Evolutionary conservation across 768 basidiomycete species (phyloP).

Genomic region (Tubosaeta sp.): DNA sequence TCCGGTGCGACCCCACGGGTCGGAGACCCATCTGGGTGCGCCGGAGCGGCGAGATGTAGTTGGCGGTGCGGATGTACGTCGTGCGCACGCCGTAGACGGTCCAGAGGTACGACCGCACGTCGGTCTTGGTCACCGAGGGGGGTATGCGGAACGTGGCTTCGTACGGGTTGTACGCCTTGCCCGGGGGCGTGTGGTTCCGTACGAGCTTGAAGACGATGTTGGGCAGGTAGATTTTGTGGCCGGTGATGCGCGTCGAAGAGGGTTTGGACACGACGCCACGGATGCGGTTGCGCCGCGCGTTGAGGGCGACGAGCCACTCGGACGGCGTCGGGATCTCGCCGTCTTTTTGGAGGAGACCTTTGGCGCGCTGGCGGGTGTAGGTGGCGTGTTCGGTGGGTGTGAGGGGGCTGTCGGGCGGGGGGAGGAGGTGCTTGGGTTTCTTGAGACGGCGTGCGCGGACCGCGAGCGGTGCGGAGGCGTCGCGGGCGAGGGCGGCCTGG

Average conservation of each 20-base stretch:
- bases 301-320: constrained; percentile 57
- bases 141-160: constrained; percentile 93
- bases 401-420: constrained; percentile 45
- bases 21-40: constrained; percentile 28
- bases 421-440: constrained; percentile 40
- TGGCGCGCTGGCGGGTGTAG: constrained; percentile 54
- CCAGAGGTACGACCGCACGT: constrained; percentile 79
- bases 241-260: constrained; percentile 53
- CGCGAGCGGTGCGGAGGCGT: constrained; percentile 67
- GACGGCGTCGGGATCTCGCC: constrained; percentile 41
- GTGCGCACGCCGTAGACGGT: constrained; percentile 85
- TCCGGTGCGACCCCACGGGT: constrained; percentile 38
- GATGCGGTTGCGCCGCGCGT: constrained; percentile 56
- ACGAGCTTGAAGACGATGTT: constrained; percentile 81
- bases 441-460: constrained; percentile 62
- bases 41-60: constrained; percentile 61
- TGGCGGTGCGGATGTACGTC: constrained; percentile 95
- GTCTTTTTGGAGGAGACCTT: constrained; percentile 41
- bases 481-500: constrained; percentile 47
- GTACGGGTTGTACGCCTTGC: constrained; percentile 87
- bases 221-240: constrained; percentile 83
- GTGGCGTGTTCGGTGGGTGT: constrained; percentile 62
- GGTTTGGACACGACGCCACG: constrained; percentile 53
- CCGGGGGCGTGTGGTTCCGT: constrained; percentile 72
- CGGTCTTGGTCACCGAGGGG: constrained; percentile 87